A percentile compares a stretch with the other conserved stretches of the same genome.
Evolutionary conservation across 164 flowering plant genomes (phyloP).

Genomic region (Tetracentron sinense): DNA sequence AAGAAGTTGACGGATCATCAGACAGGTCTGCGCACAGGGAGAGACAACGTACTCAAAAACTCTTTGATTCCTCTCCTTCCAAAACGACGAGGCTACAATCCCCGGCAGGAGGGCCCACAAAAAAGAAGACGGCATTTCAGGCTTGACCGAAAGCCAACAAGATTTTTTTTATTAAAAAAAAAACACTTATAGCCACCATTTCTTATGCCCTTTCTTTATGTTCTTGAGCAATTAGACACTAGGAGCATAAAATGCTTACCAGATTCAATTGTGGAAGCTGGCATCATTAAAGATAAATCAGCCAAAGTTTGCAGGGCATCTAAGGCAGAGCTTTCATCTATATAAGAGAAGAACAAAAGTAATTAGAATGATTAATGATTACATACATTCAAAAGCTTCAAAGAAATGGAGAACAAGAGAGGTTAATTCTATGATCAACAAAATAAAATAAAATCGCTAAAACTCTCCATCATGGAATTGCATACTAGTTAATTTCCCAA

Average conservation of each 20-base stretch:
- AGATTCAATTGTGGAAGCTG: conserved; percentile 38
- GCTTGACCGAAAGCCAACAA: no score
- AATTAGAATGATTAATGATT: background rate
- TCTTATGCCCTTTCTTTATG: no score
- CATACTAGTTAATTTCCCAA: background rate
- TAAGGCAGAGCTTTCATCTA: conserved; percentile 54
- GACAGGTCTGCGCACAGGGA: no score
- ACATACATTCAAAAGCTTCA: background rate
- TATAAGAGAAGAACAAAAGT: conserved; percentile 8
- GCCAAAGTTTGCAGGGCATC: conserved; percentile 70
- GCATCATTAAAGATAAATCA: conserved; percentile 55
- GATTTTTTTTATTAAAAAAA: background rate
- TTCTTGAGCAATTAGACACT: background rate
- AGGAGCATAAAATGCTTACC: conserved; percentile 29
- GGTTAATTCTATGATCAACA: background rate
- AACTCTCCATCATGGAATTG: background rate
- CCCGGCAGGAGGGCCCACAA: no score
- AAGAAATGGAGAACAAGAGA: background rate
- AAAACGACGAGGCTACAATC: no score
- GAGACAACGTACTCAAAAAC: no score
- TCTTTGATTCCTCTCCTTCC: no score
- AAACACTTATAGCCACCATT: background rate
- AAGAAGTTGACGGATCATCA: no score
- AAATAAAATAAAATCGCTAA: background rate
- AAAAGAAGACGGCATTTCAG: no score